Percentiles rank a stretch among this genome's conserved stretches.
Evolutionary conservation across 2,329 filamentous ascomycete species (phyloP).

Genomic region (Diatrype stigma): DNA sequence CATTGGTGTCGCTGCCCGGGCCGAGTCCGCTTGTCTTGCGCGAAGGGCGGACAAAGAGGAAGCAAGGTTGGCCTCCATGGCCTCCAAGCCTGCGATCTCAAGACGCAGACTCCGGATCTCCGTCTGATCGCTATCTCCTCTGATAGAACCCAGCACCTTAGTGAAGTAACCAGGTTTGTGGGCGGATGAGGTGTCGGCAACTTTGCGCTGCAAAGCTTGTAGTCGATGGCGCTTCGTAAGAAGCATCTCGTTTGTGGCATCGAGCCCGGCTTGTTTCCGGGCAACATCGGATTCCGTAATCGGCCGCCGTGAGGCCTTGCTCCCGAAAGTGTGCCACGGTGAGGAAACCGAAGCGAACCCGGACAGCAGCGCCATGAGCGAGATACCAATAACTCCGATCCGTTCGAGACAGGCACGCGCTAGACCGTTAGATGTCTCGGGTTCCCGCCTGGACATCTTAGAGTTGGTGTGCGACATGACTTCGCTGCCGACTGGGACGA

Average conservation of each 20-base stretch:
- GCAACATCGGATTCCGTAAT: slow-evolving; percentile 71
- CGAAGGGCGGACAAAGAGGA: slow-evolving; percentile 62
- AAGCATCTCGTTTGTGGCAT: slow-evolving; percentile 77
- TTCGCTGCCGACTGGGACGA: slow-evolving; percentile 46
- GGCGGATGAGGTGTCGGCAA: slow-evolving; percentile 32
- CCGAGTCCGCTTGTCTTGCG: slow-evolving; percentile 57
- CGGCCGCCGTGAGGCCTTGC: slow-evolving; percentile 50
- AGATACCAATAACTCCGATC: slow-evolving; percentile 80
- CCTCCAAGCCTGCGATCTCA: slow-evolving; percentile 74
- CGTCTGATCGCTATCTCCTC: slow-evolving; percentile 56
- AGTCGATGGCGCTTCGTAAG: slow-evolving; percentile 69
- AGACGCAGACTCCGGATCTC: slow-evolving; percentile 62
- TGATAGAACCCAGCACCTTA: slow-evolving; percentile 68
- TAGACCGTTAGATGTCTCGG: slow-evolving; percentile 34
- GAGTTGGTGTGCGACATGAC: slow-evolving; percentile 36
- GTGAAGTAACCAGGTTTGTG: slow-evolving; percentile 60
- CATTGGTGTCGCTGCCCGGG: slow-evolving; percentile 61
- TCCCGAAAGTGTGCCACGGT: slow-evolving; percentile 78
- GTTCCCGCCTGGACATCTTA: slow-evolving; percentile 34
- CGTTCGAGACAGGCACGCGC: slow-evolving; percentile 58
- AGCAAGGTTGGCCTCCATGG: slow-evolving; percentile 70
- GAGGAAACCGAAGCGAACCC: slow-evolving; percentile 86
- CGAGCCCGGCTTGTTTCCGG: slow-evolving; percentile 73
- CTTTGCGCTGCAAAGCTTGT: slow-evolving; percentile 64
- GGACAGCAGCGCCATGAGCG: slow-evolving; percentile 81